phyloP scores from a whole-genome alignment of 2,329 filamentous ascomycete genomes.

The Coniella vitis region DNA sequence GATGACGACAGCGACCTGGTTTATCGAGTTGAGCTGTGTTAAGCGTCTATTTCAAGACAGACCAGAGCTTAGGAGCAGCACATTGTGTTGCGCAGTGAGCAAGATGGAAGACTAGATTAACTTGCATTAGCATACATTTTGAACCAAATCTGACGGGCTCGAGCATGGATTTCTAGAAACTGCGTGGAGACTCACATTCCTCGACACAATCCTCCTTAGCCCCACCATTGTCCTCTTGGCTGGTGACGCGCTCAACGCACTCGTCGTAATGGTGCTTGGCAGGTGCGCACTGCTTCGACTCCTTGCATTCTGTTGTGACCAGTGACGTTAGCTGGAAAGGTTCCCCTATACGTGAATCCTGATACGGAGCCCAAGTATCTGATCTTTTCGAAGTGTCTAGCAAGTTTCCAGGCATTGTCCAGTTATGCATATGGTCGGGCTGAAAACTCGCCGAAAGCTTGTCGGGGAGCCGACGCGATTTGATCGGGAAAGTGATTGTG shows the following conservation, averaged over 20 bases:
- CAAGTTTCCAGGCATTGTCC: too few species aligned
- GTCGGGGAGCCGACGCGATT: not conserved
- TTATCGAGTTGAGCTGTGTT: not conserved
- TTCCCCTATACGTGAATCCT: not conserved
- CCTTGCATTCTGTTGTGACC: constrained; percentile 70
- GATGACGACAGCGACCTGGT: not conserved
- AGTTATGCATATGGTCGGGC: too few species aligned
- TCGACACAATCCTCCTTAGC: constrained; percentile 94
- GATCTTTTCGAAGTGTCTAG: too few species aligned
- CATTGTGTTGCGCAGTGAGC: constrained; percentile 90
- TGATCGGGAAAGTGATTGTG: not conserved
- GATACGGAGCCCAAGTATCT: not conserved
- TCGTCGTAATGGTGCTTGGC: constrained; percentile 98
- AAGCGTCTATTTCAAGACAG: constrained; percentile 71
- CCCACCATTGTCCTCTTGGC: constrained; percentile 58
- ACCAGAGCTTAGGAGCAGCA: constrained; percentile 93
- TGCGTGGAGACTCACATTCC: constrained; percentile 60
- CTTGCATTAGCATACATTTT: constrained; percentile 7
- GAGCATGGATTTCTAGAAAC: not conserved
- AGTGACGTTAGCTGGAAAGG: constrained; percentile 9
- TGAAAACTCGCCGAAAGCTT: too few species aligned
- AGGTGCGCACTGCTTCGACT: constrained; percentile 76
- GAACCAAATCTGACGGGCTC: too few species aligned
- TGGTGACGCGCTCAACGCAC: constrained; percentile 89
- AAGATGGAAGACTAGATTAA: constrained; percentile 86